phyloP scores from a whole-genome alignment of 1,284 basidiomycete species.

The Bjerkandera adusta region DNA sequence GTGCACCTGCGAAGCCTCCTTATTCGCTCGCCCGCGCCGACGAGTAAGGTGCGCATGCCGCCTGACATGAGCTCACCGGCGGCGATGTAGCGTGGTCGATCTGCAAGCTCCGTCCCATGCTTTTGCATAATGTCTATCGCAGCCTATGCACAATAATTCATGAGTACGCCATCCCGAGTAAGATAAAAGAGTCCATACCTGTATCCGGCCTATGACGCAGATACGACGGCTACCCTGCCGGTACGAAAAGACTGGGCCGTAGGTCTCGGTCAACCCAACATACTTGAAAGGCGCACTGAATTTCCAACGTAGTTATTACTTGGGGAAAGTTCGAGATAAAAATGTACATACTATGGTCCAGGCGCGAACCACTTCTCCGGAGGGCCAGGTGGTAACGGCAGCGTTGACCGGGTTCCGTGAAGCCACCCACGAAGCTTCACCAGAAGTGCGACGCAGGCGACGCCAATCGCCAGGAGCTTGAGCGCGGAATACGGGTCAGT shows the following conservation, averaged over 20 bases:
- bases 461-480: too few relatives aligned
- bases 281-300: conserved; percentile 6
- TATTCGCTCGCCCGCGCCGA: conserved; percentile 21
- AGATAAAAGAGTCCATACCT: conserved; percentile 20
- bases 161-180: neutral
- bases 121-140: conserved; percentile 32
- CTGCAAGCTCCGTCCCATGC: conserved; percentile 25
- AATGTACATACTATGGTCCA: too few relatives aligned
- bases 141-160: conserved; percentile 15
- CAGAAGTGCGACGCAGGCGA: too few relatives aligned
- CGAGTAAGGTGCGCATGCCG: conserved; percentile 19
- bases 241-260: conserved; percentile 36
- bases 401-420: too few relatives aligned
- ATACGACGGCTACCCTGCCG: conserved; percentile 28
- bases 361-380: too few relatives aligned
- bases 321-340: too few relatives aligned
- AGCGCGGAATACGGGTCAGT: too few relatives aligned
- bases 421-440: too few relatives aligned
- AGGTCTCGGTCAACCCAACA: conserved; percentile 33
- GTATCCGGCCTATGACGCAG: conserved; percentile 34
- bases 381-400: too few relatives aligned
- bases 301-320: neutral
- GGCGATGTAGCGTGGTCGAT: conserved; percentile 23
- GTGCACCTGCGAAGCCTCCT: conserved; percentile 24
- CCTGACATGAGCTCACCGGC: conserved; percentile 27